Evolutionary conservation across 768 basidiomycete genomes (phyloP).

Genomic region (Podaxis carcinomalis): DNA sequence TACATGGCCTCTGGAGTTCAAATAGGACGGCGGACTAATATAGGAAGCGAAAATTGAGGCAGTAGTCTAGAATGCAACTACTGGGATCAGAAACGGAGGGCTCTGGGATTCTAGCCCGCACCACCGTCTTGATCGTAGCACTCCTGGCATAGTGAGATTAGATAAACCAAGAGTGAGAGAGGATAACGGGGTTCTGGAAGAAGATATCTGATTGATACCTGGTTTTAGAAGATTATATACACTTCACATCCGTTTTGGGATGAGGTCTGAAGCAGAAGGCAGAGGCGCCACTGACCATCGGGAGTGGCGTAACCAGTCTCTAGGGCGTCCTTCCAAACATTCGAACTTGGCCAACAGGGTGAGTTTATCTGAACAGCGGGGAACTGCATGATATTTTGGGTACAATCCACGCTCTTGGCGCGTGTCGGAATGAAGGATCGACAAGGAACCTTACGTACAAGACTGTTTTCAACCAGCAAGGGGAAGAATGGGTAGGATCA

Average conservation of each 20-base stretch:
- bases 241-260: not conserved
- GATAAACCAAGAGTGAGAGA: too few relatives aligned
- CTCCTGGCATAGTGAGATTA: too few relatives aligned
- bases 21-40: not conserved
- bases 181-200: not conserved
- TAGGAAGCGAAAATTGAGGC: not conserved
- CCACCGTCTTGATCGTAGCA: too few relatives aligned
- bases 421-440: too few relatives aligned
- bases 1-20: not conserved
- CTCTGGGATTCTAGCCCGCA: too few relatives aligned
- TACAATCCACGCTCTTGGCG: too few relatives aligned
- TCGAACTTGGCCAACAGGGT: not conserved
- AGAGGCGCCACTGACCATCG: not conserved
- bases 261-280: not conserved
- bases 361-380: too few relatives aligned
- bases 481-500: too few relatives aligned
- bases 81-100: not conserved
- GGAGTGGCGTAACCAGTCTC: not conserved
- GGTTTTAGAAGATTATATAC: not conserved
- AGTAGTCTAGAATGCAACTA: not conserved
- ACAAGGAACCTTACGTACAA: too few relatives aligned
- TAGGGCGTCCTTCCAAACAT: not conserved
- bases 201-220: not conserved
- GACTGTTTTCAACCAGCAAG: too few relatives aligned
- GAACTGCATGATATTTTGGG: too few relatives aligned